These are phyloP conservation scores for Rhodosporidiobolus sp. DNA, from an alignment of 768 basidiomycete species.

Conservation along the genomic window DNA sequence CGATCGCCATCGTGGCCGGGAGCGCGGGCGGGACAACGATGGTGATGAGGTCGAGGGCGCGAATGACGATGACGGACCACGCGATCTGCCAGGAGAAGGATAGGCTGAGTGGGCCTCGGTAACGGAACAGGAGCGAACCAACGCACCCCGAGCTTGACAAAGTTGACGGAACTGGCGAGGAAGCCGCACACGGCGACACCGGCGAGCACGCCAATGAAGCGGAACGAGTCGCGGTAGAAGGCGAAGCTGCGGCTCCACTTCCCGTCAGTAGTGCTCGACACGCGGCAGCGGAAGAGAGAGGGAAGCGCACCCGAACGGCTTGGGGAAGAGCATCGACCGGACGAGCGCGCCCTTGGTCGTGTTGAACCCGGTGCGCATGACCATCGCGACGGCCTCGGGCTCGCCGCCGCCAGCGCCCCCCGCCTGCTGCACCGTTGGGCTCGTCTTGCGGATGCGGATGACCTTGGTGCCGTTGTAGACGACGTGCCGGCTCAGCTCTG, in stretches of 20 bases:
- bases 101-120: slow-evolving; percentile 11
- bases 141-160: slow-evolving; percentile 79
- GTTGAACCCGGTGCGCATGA: slow-evolving; percentile 84
- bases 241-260: slow-evolving; percentile 64
- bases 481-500: slow-evolving; percentile 74
- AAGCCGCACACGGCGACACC: slow-evolving; percentile 90
- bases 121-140: not conserved
- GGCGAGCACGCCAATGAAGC: slow-evolving; percentile 83
- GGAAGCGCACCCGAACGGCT: slow-evolving; percentile 68
- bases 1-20: slow-evolving; percentile 94
- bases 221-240: slow-evolving; percentile 73
- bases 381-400: slow-evolving; percentile 48
- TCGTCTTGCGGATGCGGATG: slow-evolving; percentile 62
- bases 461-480: slow-evolving; percentile 87
- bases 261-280: too few relatives aligned
- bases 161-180: slow-evolving; percentile 84
- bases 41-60: slow-evolving; percentile 91
- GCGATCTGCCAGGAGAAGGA: slow-evolving; percentile 57
- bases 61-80: slow-evolving; percentile 85
- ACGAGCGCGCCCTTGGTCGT: slow-evolving; percentile 96
- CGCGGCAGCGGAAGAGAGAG: not conserved
- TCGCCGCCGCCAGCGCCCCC: not conserved
- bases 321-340: slow-evolving; percentile 96
- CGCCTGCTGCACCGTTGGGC: slow-evolving; percentile 39
- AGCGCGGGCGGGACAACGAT: slow-evolving; percentile 96